Evolutionary conservation across 2,329 filamentous ascomycete species (phyloP), one percentile per base, ranked within the genome.

Genomic region (Xylariaceae sp.): DNA sequence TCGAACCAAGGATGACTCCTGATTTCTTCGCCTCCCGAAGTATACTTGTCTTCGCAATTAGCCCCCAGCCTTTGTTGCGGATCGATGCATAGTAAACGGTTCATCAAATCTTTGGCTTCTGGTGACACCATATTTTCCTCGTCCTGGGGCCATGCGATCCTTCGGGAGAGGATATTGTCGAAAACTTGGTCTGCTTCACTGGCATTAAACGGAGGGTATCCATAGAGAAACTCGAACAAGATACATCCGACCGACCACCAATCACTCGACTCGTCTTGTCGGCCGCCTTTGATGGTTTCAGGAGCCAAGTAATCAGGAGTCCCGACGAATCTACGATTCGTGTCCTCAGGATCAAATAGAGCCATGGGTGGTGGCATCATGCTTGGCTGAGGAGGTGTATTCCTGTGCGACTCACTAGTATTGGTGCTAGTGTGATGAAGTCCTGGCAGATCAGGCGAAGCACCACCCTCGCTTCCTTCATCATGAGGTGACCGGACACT

Each of bases 211-310:
- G 93, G 93, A 1, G 93, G 93, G 43, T 88, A 85, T 1, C 93
- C 93, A 58, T 88, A 97, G 2, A 98, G 70, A 52, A 95, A 96
- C 58, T 98, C 93, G 56, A 96, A 98, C 64, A 97, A 71, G 54
- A 98, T 97, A 63, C 94, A 98, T 1, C 93, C 93, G n/a, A 98
- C 76, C 17, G 93, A 97, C 93, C 93, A 98, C 93, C 93, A 98
- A 80, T 98, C 93, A 60, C 93, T 97, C 52, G 91, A 93, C 64
- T 97, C 91, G 58, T 98, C 93, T 64, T 98, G 93, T 2, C 91
- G 89, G 51, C 89, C 83, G 37, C 94, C 93, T 51, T 89, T 90
- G 59, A 98, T 95, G 0, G 94, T 98, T 62, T 98, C 94, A 0
- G 93, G 93, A 0, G 93, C 93, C 12, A 98, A 77, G 60, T 98